Evolutionary conservation across 2,329 filamentous ascomycete species (phyloP), one percentile per base, ranked within the genome.

Genomic region (Myriosclerotinia duriaeana): DNA sequence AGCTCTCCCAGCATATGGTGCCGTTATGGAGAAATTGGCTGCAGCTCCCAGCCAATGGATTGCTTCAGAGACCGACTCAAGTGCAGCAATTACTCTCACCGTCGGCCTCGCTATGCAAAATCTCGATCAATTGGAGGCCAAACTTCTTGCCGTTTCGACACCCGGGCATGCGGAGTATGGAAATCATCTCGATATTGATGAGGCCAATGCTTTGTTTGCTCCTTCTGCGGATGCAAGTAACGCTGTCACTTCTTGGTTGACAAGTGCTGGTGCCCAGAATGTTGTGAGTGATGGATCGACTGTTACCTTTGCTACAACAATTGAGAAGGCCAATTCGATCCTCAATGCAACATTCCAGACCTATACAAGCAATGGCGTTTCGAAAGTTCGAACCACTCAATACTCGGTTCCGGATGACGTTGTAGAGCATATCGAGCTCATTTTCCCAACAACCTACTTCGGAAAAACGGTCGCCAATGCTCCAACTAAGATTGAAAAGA

Each of bases 181-280:
- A 62, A 76, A 83, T 66, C 82, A 86, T 72, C 76, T 87, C 65
- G 81, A 78, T 58, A 76, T 77, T 6, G 76, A 80, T 9, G 80
- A 85, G 67, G 81, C 87, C 20, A 78, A 83, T 55, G 78, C 82
- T 62, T 77, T 87, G n/a, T 78, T 87, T 58, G 79, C 79, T 66
- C 85, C 85, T 3, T 76, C 79, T 2, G 77, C 82, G 1, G 79
- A 85, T 69, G 82, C 84, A 0, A 73, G 80, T 22, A 72, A 80
- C 22, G 78, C 83, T 22, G 83, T 87, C 20, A 80, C 82, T 64
- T 80, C 83, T 52, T 87, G 84, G 84, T 79, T 87, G 12, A 76
- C 75, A 42, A 80, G 82, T 69, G 80, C 84, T 72, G 84, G 80
- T 53, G 79, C 87, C 20, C 74, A 77, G 12, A 72, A 77, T 30